Percentiles rank a stretch among this genome's conserved stretches.
phyloP scores from a whole-genome alignment of 2,329 filamentous ascomycete genomes.

The Pseudopyricularia cyperi region DNA sequence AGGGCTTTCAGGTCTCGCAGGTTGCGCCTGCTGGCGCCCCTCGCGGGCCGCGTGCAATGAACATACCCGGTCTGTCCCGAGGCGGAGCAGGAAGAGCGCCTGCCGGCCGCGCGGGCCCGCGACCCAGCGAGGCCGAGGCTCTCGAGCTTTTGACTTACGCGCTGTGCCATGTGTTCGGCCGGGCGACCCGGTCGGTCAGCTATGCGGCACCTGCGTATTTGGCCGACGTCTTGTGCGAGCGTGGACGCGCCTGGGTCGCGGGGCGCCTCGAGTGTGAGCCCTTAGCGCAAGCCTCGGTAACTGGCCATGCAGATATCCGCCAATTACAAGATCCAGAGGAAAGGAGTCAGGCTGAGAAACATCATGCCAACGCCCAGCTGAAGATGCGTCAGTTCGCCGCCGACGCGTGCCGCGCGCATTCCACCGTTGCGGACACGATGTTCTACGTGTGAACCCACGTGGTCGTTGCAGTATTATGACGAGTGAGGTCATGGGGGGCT shows the following conservation, averaged over 20 bases:
- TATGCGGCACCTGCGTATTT: conserved; percentile 85
- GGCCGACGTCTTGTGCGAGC: conserved; percentile 71
- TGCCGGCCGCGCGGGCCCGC: not conserved
- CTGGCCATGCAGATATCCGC: conserved; percentile 9
- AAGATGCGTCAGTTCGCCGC: not conserved
- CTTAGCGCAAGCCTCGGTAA: not conserved
- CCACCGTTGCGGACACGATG: conserved; percentile 4
- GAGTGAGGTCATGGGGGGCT: no score
- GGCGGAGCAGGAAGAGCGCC: not conserved
- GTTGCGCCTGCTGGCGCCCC: not conserved
- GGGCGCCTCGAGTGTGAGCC: conserved; percentile 33
- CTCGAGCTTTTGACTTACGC: conserved; percentile 64
- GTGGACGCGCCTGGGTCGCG: conserved; percentile 61
- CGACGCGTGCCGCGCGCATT: not conserved
- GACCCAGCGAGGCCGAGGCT: conserved; percentile 41
- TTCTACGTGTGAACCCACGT: conserved; percentile 9
- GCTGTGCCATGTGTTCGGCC: conserved; percentile 70
- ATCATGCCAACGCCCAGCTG: not conserved
- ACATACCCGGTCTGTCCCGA: not conserved
- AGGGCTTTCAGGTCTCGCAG: conserved; percentile 1
- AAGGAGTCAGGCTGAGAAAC: not conserved
- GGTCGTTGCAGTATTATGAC: no score
- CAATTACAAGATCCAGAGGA: not conserved
- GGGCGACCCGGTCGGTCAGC: conserved; percentile 75
- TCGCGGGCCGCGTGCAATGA: not conserved